Percentiles rank a stretch among this genome's conserved stretches.
Evolutionary conservation across 768 basidiomycete species (phyloP).

Genomic region (Collybia sp.): DNA sequence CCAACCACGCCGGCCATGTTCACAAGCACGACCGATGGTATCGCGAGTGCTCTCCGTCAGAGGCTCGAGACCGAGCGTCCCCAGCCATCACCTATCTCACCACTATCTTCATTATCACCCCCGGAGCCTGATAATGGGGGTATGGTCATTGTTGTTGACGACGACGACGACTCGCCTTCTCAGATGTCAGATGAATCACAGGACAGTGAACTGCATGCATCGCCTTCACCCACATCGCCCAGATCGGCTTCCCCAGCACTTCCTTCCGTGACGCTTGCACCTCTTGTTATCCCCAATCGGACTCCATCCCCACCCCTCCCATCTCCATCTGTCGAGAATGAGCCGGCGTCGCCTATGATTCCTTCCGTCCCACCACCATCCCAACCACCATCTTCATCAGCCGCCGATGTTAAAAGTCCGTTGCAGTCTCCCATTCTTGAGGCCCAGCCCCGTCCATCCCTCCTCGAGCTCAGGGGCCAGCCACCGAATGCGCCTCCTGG

Average conservation of each 20-base stretch:
- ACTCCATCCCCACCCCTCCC: constrained; percentile 20
- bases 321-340: neutral
- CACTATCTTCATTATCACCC: neutral
- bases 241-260: neutral
- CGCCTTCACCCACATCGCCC: neutral
- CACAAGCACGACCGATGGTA: constrained; percentile 17
- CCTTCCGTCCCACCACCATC: constrained; percentile 12
- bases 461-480: constrained; percentile 22
- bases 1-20: constrained; percentile 10
- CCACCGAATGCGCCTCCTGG: constrained; percentile 14
- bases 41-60: constrained; percentile 32
- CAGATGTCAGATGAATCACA: constrained; percentile 13
- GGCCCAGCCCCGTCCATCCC: constrained; percentile 23
- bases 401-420: constrained; percentile 6
- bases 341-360: constrained; percentile 9
- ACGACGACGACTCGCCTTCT: constrained; percentile 36
- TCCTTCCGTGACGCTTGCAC: neutral
- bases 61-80: constrained; percentile 25
- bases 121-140: constrained; percentile 4
- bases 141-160: constrained; percentile 37
- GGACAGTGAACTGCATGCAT: neutral
- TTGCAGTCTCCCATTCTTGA: neutral
- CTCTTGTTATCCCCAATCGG: constrained; percentile 6
- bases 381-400: constrained; percentile 2
- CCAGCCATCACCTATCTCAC: neutral